Evolutionary conservation across 306 rosid species (phyloP).

Genomic region (Cucumis cinereus): DNA sequence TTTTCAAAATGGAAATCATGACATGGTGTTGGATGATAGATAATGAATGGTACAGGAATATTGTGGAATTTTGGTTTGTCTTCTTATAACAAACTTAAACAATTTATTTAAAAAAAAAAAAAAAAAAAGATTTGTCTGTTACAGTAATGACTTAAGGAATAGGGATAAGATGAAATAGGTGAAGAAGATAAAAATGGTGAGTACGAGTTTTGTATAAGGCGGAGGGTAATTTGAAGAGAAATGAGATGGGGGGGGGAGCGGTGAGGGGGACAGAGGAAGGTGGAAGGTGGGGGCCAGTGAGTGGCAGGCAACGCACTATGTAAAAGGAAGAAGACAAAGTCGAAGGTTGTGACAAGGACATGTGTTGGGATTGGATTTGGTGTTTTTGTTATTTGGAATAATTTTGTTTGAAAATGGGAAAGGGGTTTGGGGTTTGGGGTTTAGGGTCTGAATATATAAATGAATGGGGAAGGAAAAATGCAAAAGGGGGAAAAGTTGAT

Average conservation of each 20-base stretch:
- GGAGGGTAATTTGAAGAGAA: not conserved
- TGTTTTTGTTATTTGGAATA: not conserved
- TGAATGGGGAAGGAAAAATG: not conserved
- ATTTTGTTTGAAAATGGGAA: not conserved
- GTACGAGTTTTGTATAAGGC: no score
- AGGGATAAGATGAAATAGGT: no score
- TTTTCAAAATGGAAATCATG: not conserved
- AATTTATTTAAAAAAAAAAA: no score
- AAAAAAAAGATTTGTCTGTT: no score
- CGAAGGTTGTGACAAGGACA: not conserved
- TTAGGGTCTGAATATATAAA: not conserved
- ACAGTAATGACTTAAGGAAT: no score
- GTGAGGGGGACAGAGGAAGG: not conserved
- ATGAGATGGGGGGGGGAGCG: not conserved
- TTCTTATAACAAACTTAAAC: not conserved
- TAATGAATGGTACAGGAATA: not conserved
- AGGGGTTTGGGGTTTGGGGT: not conserved
- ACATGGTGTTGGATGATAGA: not conserved
- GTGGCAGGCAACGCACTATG: not conserved
- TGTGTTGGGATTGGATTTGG: not conserved
- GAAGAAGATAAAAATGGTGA: no score
- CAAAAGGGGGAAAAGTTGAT: not conserved
- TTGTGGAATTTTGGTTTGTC: not conserved
- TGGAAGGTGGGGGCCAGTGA: not conserved
- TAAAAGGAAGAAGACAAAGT: not conserved